Conservation (phyloP, 2,329 filamentous ascomycete genomes). For the Colletotrichum euphorbiae region DNA sequence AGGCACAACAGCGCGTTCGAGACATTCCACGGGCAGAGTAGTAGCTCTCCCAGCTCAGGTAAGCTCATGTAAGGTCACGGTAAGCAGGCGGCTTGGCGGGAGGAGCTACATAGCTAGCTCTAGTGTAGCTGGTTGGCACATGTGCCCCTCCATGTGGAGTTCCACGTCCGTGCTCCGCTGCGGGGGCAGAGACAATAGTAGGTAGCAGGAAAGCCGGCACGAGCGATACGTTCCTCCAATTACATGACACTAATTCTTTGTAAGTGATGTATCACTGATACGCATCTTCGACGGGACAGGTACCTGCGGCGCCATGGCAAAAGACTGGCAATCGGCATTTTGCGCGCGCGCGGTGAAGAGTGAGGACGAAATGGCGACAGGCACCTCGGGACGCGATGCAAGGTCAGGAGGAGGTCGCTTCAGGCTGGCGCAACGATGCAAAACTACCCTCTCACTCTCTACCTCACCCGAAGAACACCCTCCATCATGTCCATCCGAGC, state of each 20-base stretch:
- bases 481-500: conserved; percentile 3
- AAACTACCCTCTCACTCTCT: background rate
- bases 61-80: background rate
- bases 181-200: background rate
- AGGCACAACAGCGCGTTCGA: background rate
- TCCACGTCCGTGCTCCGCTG: conserved; percentile 6
- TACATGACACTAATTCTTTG: too few species aligned
- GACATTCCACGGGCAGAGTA: background rate
- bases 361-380: conserved; percentile 18
- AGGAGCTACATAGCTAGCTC: background rate
- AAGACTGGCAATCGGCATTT: too few species aligned
- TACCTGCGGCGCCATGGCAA: too few species aligned
- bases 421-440: background rate
- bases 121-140: too few species aligned
- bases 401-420: background rate
- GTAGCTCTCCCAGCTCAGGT: too few species aligned
- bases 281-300: too few species aligned
- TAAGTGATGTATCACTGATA: too few species aligned
- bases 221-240: background rate
- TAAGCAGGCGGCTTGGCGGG: background rate
- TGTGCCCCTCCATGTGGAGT: too few species aligned
- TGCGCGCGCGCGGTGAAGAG: background rate
- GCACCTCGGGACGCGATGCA: conserved; percentile 6
- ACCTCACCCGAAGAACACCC: conserved; percentile 13
- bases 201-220: background rate